These are phyloP conservation scores for Coelastrella sp. DNA, from an alignment of 139 green algal species.

Conservation along the genomic window DNA sequence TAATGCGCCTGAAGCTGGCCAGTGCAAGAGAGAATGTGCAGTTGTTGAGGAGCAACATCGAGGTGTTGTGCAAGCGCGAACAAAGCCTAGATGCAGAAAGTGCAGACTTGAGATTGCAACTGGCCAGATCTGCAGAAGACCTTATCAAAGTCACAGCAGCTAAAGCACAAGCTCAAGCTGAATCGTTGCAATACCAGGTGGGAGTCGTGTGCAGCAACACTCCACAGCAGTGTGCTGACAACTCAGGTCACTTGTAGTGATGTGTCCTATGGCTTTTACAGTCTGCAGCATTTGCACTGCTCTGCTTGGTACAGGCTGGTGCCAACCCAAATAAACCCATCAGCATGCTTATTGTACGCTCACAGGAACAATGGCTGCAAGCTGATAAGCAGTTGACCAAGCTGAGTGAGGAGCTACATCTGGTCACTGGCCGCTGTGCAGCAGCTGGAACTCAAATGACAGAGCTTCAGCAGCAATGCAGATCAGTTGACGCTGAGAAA, in stretches of 20 bases:
- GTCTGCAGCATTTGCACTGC: neutral
- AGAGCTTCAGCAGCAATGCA: slow-evolving; percentile 49
- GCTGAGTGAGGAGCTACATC: slow-evolving; percentile 42
- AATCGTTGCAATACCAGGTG: slow-evolving; percentile 29
- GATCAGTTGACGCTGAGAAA: slow-evolving; percentile 1
- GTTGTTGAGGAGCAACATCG: slow-evolving; percentile 15
- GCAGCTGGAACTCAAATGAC: neutral
- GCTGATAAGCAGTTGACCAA: slow-evolving; percentile 35
- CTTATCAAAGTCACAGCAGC: slow-evolving; percentile 3
- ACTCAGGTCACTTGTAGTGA: no score
- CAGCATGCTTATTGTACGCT: no score
- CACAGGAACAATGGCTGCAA: slow-evolving; percentile 31
- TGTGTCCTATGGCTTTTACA: no score
- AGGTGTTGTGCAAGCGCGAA: neutral
- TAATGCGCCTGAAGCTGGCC: slow-evolving; percentile 53
- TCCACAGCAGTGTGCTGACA: no score
- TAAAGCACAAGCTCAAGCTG: neutral
- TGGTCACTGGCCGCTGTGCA: neutral
- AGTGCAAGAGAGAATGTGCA: slow-evolving; percentile 54
- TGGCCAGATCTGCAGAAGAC: neutral
- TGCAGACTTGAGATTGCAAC: neutral
- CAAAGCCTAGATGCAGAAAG: neutral
- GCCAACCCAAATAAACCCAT: no score
- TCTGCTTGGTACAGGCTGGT: no score
- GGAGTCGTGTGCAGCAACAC: no score